Evolutionary conservation across 805 yeast species (phyloP).

Genomic region (Nakazawaea ishiwadae): DNA sequence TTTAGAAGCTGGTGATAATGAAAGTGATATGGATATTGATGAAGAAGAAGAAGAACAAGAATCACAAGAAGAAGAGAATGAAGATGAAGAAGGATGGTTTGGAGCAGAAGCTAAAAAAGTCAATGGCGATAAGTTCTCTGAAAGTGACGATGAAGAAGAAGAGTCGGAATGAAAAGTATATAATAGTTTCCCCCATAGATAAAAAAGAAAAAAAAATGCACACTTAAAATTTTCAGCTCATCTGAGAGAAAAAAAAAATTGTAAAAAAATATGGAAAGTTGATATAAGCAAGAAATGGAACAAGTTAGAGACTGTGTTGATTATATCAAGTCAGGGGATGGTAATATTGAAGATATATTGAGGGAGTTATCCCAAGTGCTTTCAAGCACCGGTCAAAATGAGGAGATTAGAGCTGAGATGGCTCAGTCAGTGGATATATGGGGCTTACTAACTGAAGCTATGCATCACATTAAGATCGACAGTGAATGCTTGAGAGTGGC

Average conservation of each 20-base stretch:
- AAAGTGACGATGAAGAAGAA: conserved; percentile 22
- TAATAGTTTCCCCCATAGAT: conserved; percentile 6
- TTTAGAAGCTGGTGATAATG: background rate
- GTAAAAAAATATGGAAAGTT: background rate
- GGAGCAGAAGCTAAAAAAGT: conserved; percentile 26
- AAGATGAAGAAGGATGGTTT: conserved; percentile 29
- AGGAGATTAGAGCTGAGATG: background rate
- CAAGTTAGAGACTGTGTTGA: background rate
- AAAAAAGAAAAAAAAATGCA: conserved; percentile 8
- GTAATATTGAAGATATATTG: background rate
- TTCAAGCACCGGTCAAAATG: conserved; percentile 12
- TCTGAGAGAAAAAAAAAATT: background rate
- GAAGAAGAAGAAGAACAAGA: conserved; percentile 24
- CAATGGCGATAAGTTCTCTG: conserved; percentile 33
- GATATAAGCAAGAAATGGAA: conserved; percentile 1
- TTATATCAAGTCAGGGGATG: background rate
- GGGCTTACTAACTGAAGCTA: background rate
- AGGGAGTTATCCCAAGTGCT: conserved; percentile 16
- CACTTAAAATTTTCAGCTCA: too few species aligned
- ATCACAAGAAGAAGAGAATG: conserved; percentile 27
- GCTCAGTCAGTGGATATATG: background rate
- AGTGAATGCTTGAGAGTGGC: conserved; percentile 15
- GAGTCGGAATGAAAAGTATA: background rate
- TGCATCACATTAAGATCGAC: background rate
- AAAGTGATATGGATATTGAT: conserved; percentile 17